Conservation (phyloP, 306 rosid genomes). For the Phaseolus lunatus region DNA sequence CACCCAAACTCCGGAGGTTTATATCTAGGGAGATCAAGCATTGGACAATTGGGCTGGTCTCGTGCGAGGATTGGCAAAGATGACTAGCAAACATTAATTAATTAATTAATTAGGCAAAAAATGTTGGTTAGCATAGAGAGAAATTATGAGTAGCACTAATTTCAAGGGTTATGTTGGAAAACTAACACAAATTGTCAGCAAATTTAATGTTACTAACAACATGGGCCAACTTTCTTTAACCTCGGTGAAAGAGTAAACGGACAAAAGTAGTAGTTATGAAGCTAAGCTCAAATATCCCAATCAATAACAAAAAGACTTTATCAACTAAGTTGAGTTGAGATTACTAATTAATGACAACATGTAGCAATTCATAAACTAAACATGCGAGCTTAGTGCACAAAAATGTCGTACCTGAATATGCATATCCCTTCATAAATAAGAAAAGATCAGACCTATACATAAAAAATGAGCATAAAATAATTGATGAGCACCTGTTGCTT, state of each 20-base stretch:
- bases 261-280: background rate
- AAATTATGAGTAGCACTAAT: background rate
- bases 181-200: background rate
- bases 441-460: background rate
- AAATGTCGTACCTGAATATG: background rate
- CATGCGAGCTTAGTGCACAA: background rate
- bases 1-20: background rate
- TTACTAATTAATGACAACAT: slow-evolving; percentile 20
- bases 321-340: background rate
- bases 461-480: slow-evolving; percentile 25
- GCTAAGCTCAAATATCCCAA: background rate
- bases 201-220: background rate
- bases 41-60: background rate
- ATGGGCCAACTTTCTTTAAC: background rate
- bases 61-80: background rate
- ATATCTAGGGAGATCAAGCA: background rate
- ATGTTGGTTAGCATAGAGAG: background rate
- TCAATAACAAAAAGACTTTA: background rate
- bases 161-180: background rate
- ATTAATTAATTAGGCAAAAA: background rate
- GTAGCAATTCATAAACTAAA: slow-evolving; percentile 7
- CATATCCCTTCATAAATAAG: background rate
- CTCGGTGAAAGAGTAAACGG: background rate
- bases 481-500: slow-evolving; percentile 74
- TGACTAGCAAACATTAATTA: background rate